These are phyloP conservation scores for Eucalyptus marginata DNA, from an alignment of 345 rosid species.

Conservation along the genomic window DNA sequence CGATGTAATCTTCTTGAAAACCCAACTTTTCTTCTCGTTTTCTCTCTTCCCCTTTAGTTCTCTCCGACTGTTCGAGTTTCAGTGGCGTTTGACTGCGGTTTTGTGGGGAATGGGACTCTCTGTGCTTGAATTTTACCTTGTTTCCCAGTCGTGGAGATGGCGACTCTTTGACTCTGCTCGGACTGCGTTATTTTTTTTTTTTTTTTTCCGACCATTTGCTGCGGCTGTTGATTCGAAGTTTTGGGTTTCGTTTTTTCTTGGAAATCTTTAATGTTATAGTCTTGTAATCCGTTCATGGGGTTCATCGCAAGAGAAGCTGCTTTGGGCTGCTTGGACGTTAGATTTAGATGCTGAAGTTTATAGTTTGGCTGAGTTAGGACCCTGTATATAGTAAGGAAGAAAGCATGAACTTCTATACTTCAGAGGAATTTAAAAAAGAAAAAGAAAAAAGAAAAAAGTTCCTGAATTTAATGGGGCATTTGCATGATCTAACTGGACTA, in stretches of 20 bases:
- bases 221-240: neutral
- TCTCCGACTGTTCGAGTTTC: neutral
- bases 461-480: neutral
- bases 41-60: neutral
- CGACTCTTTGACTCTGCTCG: neutral
- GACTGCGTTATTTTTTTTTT: neutral
- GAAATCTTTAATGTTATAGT: neutral
- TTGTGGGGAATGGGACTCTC: neutral
- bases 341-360: neutral
- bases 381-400: neutral
- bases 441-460: neutral
- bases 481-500: neutral
- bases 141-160: neutral
- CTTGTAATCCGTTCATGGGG: neutral
- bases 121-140: neutral
- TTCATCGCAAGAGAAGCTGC: neutral
- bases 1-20: constrained; percentile 16
- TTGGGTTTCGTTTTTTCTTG: neutral
- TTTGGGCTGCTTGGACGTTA: neutral
- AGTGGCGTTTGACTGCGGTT: neutral
- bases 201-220: neutral
- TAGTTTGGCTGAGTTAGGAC: neutral
- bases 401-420: neutral
- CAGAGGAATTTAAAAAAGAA: neutral
- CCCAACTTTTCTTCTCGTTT: neutral